These are phyloP conservation scores for Didymella exigua DNA, from an alignment of 2,329 filamentous ascomycete species.

Conservation along the genomic window DNA sequence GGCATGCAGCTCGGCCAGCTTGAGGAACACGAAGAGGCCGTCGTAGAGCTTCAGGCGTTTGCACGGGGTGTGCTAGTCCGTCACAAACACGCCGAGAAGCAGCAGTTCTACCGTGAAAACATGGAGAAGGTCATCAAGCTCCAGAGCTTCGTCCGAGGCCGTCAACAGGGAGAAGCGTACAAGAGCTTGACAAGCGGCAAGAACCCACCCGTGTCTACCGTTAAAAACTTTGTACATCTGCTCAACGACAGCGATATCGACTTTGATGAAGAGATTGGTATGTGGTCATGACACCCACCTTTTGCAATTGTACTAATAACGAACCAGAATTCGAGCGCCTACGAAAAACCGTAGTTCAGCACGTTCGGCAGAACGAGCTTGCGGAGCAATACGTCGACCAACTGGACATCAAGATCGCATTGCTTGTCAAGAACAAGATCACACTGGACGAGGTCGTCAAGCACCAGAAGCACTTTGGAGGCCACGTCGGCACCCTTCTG, in stretches of 20 bases:
- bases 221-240: constrained; percentile 97
- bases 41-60: constrained; percentile 75
- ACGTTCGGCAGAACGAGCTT: constrained; percentile 96
- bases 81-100: constrained; percentile 79
- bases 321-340: constrained; percentile 82
- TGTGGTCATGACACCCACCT: constrained; percentile 7
- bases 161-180: constrained; percentile 96
- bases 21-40: constrained; percentile 79
- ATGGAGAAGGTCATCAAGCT: constrained; percentile 99
- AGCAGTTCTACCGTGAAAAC: constrained; percentile 88
- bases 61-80: constrained; percentile 77
- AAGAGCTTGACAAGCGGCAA: constrained; percentile 95
- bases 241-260: constrained; percentile 98
- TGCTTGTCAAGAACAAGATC: constrained; percentile 99
- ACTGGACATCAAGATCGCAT: constrained; percentile 96
- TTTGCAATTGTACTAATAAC: constrained; percentile 22
- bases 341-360: constrained; percentile 94
- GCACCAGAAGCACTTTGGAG: constrained; percentile 95
- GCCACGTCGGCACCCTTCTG: constrained; percentile 81
- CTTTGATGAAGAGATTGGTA: constrained; percentile 89
- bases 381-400: constrained; percentile 98
- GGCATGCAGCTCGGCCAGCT: constrained; percentile 76
- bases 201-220: constrained; percentile 93
- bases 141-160: constrained; percentile 92
- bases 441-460: constrained; percentile 96